Evolutionary conservation across 345 rosid species (phyloP).

Genomic region (Arabidopsis suecica): DNA sequence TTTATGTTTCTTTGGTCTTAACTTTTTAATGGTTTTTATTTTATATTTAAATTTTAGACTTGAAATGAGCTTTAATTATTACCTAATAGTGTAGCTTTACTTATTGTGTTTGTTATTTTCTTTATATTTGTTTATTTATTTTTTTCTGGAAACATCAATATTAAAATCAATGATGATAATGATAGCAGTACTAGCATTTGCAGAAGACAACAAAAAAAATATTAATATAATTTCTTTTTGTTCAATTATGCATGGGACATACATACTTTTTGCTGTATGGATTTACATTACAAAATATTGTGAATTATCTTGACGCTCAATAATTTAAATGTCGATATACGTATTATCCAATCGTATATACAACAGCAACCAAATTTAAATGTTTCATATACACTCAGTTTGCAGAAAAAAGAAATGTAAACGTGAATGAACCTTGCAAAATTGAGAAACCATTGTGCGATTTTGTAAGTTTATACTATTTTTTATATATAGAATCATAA

Average conservation of each 20-base stretch:
- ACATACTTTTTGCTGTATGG: slow-evolving; percentile 37
- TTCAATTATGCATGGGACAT: slow-evolving; percentile 50
- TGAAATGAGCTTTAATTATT: slow-evolving; percentile 28
- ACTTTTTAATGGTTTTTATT: slow-evolving; percentile 27
- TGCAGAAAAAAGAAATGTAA: background rate
- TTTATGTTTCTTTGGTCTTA: slow-evolving; percentile 40
- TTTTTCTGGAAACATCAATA: slow-evolving; percentile 32
- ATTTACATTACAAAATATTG: slow-evolving; percentile 25
- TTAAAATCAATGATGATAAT: slow-evolving; percentile 40
- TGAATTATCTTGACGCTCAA: slow-evolving; percentile 21
- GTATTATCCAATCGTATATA: slow-evolving; percentile 1
- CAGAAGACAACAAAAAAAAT: slow-evolving; percentile 35
- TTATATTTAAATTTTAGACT: slow-evolving; percentile 21
- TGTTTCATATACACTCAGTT: background rate
- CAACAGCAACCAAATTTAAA: background rate
- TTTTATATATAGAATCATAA: background rate
- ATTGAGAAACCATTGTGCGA: background rate
- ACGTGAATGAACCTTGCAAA: background rate
- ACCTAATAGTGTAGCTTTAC: slow-evolving; percentile 46
- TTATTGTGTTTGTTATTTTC: slow-evolving; percentile 38
- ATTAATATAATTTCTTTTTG: slow-evolving; percentile 38
- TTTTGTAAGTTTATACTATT: background rate
- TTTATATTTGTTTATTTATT: slow-evolving; percentile 11
- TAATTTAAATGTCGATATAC: slow-evolving; percentile 7
- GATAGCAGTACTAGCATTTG: slow-evolving; percentile 40